A percentile compares a stretch with the other conserved stretches of the same genome.
These are phyloP conservation scores for Pichia norvegensis DNA, from an alignment of 1,139 yeast genomes.

Conservation along the genomic window DNA sequence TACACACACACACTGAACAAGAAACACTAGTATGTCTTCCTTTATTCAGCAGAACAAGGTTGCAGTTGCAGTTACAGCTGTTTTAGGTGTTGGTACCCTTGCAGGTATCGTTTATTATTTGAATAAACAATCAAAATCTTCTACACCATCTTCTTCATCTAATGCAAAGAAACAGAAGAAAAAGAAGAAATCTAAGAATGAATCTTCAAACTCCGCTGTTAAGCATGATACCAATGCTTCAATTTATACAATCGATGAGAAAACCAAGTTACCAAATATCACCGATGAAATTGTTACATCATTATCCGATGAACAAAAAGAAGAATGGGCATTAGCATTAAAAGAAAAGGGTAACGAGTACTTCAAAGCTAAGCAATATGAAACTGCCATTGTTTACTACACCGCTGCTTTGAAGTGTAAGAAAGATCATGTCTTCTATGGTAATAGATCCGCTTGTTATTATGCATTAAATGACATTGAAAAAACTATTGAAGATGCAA, in stretches of 20 bases:
- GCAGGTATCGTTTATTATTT: constrained; percentile 51
- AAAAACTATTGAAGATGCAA: constrained; percentile 80
- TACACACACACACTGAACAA: not conserved
- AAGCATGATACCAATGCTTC: constrained; percentile 15
- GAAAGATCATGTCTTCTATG: constrained; percentile 80
- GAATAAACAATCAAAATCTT: constrained; percentile 28
- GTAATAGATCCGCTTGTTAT: constrained; percentile 94
- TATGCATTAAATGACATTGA: constrained; percentile 72
- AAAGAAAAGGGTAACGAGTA: constrained; percentile 85
- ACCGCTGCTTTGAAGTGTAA: constrained; percentile 67
- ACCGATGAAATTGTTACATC: constrained; percentile 38
- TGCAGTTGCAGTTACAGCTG: constrained; percentile 51
- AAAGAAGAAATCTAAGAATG: constrained; percentile 35
- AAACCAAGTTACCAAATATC: constrained; percentile 51
- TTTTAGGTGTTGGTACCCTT: constrained; percentile 55
- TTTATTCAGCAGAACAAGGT: constrained; percentile 36
- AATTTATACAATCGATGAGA: constrained; percentile 37
- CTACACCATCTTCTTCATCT: constrained; percentile 12
- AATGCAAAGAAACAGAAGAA: constrained; percentile 31
- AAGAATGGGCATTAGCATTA: constrained; percentile 64
- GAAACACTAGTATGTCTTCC: constrained; percentile 3
- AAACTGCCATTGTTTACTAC: constrained; percentile 70
- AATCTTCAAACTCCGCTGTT: constrained; percentile 15
- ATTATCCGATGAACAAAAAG: constrained; percentile 49
- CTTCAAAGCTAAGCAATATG: constrained; percentile 53